A percentile compares a stretch with the other conserved stretches of the same genome.
Conservation (phyloP, 148 eudicot genomes). For the Rheum nobile region DNA sequence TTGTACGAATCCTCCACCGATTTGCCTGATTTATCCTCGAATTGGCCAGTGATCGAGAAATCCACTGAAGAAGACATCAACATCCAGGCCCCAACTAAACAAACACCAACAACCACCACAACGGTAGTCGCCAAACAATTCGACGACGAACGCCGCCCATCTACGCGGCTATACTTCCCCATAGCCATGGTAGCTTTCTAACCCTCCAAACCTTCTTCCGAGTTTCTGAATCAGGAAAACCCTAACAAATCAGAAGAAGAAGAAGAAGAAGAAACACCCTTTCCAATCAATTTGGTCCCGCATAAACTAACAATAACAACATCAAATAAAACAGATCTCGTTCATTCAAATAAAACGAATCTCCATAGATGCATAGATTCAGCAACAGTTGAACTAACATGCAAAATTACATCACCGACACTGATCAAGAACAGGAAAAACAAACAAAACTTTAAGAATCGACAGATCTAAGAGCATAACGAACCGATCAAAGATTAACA, state of each 20-base stretch:
- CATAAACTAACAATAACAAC: background rate
- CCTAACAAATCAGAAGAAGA: background rate
- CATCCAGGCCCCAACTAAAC: constrained; percentile 61
- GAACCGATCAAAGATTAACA: background rate
- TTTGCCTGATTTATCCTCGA: constrained; percentile 13
- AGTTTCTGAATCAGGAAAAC: background rate
- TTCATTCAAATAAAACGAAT: background rate
- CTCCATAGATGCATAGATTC: background rate
- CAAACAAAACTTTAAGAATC: background rate
- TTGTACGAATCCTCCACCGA: constrained; percentile 20
- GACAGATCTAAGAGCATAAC: background rate
- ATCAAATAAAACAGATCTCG: background rate
- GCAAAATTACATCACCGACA: background rate
- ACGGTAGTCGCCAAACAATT: constrained; percentile 26
- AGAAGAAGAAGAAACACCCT: background rate
- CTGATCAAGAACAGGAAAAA: background rate
- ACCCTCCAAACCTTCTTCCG: constrained; percentile 1
- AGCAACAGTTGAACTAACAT: background rate
- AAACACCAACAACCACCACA: constrained; percentile 36
- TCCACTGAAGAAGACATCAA: constrained; percentile 31
- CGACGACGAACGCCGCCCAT: constrained; percentile 33
- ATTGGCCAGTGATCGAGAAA: constrained; percentile 6
- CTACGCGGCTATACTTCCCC: constrained; percentile 45
- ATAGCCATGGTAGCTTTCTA: constrained; percentile 25
- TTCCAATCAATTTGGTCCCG: background rate